Base-by-base conservation (phyloP, 2,329 filamentous ascomycete genomes). In the Paracamarosporium sp. region DNA sequence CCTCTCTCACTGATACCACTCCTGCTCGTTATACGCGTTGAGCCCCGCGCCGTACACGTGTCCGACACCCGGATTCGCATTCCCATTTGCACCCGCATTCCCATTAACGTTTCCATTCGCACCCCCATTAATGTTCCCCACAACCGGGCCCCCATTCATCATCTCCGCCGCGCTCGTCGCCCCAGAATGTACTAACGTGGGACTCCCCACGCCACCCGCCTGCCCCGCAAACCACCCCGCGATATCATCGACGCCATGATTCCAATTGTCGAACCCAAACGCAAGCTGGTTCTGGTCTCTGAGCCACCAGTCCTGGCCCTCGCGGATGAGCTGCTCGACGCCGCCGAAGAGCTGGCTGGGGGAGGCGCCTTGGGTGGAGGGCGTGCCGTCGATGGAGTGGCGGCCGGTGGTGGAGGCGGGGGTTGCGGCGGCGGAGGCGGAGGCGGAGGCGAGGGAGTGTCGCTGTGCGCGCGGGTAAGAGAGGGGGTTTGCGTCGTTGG, bases 221-320 rank as follows among this genome's bases (percentile, higher is more conserved):
- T 47, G 48, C 15, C 60, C 62, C 3, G 60, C 67, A 43, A 70
- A 72, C 71, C 72, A 70, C 9, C 60, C 67, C 15, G 67, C 68
- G n/a, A 75, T 66, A 41, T 76, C 72, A 2, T 70, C 71, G 15
- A 69, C 61, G 1, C 55, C 64, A 17, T 70, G 59, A 53, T 78
- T 78, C 87, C 87, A 90, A 53, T 87, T 88, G 25, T 84, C 87
- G 61, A 90, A 85, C 1, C 87, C 87, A 4, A 83, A 72, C 0
- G 85, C 86, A 4, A 90, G 75, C 48, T 85, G 83, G 17, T 80
- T 82, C 65, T 90, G 86, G 66, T 90, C 88, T 33, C 82, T 78
- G 53, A 87, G 80, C 80, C 86, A 88, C 78, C 78, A 80, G 64
- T 89, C 85, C 59, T 88, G 86, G 46, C 84, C 85, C 48, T 89